Evolutionary conservation across 306 rosid species (phyloP).

Genomic region (Ormosia semicastrata): DNA sequence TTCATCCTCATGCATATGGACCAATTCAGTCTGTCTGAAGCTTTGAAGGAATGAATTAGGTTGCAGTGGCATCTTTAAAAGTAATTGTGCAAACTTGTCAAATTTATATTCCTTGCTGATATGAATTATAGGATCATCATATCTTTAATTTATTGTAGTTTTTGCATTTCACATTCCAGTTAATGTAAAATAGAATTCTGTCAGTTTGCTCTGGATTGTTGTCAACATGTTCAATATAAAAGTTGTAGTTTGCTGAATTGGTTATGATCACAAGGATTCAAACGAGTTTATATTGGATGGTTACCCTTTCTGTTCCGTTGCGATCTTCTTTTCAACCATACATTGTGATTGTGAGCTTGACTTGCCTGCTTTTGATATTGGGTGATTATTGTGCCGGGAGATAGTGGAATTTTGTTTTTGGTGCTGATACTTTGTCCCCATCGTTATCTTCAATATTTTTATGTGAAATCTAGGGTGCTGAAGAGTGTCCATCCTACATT

Average conservation of each 20-base stretch:
- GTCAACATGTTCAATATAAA: slow-evolving; percentile 31
- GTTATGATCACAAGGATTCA: slow-evolving; percentile 1
- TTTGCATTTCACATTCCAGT: slow-evolving; percentile 19
- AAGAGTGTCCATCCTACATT: neutral
- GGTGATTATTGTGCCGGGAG: neutral
- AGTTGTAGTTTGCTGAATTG: slow-evolving; percentile 24
- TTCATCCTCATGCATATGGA: neutral
- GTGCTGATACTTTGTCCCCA: neutral
- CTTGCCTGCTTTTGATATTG: neutral
- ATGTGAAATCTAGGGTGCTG: neutral
- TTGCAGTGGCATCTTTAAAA: slow-evolving; percentile 27
- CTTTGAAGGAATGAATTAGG: slow-evolving; percentile 34
- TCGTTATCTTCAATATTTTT: neutral
- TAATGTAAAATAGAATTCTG: slow-evolving; percentile 42
- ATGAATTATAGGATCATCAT: slow-evolving; percentile 28
- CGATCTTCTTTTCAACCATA: neutral
- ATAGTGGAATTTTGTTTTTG: neutral
- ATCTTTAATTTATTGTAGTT: slow-evolving; percentile 25
- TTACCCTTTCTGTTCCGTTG: neutral
- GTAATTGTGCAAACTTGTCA: slow-evolving; percentile 40
- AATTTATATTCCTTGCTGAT: slow-evolving; percentile 34
- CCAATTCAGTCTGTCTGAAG: slow-evolving; percentile 23
- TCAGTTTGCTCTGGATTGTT: slow-evolving; percentile 32
- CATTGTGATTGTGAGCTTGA: neutral
- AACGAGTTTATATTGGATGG: neutral